phyloP scores from a whole-genome alignment of 2,329 filamentous ascomycete genomes.

The Exophiala dermatitidis region DNA sequence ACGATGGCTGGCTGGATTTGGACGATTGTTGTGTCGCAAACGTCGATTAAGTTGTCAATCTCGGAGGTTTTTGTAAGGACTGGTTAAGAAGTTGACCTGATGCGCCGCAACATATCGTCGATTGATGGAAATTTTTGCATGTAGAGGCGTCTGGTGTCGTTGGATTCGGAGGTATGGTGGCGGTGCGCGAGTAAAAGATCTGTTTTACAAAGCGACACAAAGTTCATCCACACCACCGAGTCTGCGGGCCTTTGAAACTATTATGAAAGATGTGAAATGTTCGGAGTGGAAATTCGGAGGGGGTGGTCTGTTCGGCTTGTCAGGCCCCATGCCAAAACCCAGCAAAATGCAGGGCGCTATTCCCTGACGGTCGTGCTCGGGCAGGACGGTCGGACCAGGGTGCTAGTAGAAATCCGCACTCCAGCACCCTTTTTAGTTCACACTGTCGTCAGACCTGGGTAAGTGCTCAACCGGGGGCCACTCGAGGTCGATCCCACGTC shows the following conservation, averaged over 20 bases:
- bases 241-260: constrained; percentile 9
- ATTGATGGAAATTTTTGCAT: constrained; percentile 1
- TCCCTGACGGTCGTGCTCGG: constrained; percentile 13
- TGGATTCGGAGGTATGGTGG: constrained; percentile 8
- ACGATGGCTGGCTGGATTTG: neutral
- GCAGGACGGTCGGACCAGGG: constrained; percentile 17
- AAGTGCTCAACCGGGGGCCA: constrained; percentile 8
- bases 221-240: constrained; percentile 17
- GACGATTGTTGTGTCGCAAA: neutral
- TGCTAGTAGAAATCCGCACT: neutral
- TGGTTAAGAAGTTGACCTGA: constrained; percentile 7
- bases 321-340: constrained; percentile 14
- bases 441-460: constrained; percentile 21
- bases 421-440: constrained; percentile 1
- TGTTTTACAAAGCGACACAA: constrained; percentile 8
- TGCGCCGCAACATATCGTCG: constrained; percentile 5
- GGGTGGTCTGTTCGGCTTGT: constrained; percentile 14
- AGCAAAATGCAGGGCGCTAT: constrained; percentile 19
- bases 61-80: constrained; percentile 1
- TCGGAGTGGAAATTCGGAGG: constrained; percentile 16
- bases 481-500: constrained; percentile 16
- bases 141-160: constrained; percentile 3
- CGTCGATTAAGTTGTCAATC: neutral
- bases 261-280: constrained; percentile 19
- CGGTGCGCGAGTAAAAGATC: constrained; percentile 2